Percentiles rank a stretch among this genome's conserved stretches.
Evolutionary conservation across 2,329 filamentous ascomycete genomes (phyloP).

Genomic region (Microcyclosporella mali): DNA sequence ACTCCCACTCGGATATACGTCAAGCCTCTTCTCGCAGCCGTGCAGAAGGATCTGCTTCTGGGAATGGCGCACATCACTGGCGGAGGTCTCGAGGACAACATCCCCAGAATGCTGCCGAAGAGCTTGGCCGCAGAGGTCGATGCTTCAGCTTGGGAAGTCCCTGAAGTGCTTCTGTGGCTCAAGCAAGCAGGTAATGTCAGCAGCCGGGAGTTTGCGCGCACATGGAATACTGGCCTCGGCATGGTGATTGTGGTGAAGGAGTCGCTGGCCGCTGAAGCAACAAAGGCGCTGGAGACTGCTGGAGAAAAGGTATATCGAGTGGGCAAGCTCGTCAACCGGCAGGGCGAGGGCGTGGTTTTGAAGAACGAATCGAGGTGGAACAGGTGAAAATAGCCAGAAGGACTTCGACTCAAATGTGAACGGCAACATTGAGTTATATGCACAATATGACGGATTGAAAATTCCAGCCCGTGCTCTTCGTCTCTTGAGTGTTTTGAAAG

Average conservation of each 20-base stretch:
- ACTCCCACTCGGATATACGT: conserved; percentile 94
- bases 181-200: conserved; percentile 66
- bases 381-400: conserved; percentile 1
- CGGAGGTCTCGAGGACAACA: conserved; percentile 86
- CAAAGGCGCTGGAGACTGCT: conserved; percentile 53
- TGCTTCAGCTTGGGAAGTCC: conserved; percentile 66
- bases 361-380: conserved; percentile 47
- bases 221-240: conserved; percentile 90
- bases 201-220: conserved; percentile 75
- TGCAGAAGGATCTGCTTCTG: conserved; percentile 63
- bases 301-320: conserved; percentile 75
- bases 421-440: no score
- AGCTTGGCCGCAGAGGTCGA: conserved; percentile 76
- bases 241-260: conserved; percentile 82
- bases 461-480: no score
- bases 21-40: conserved; percentile 57
- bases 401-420: no score
- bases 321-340: conserved; percentile 61
- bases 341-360: conserved; percentile 56
- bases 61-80: conserved; percentile 97
- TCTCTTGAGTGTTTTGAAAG: no score
- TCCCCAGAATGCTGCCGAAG: conserved; percentile 83
- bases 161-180: conserved; percentile 80
- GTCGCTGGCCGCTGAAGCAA: conserved; percentile 56
- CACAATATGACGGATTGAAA: no score